Conservation (phyloP, 768 basidiomycete species). For the Leccinellum rugosiceps region DNA sequence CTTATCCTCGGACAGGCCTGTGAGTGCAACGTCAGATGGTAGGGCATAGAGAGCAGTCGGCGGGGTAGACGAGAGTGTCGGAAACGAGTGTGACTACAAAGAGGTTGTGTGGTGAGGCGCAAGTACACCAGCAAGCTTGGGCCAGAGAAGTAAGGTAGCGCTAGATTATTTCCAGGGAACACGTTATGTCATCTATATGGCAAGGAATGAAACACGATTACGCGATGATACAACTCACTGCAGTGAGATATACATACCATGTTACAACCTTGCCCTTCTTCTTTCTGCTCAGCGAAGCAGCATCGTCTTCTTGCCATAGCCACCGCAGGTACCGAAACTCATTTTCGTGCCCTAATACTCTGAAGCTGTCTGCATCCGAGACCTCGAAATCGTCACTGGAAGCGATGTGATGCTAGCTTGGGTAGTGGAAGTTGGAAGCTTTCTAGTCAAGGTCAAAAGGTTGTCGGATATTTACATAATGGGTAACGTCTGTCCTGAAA, state of each 20-base stretch:
- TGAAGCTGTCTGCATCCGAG: constrained; percentile 38
- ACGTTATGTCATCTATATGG: constrained; percentile 52
- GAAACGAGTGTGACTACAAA: constrained; percentile 62
- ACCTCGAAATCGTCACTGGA: constrained; percentile 20
- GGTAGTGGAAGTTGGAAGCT: no score
- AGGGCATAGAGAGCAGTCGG: constrained; percentile 73
- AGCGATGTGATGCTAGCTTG: not conserved
- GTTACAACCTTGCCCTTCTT: constrained; percentile 30
- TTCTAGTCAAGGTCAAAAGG: no score
- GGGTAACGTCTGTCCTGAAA: no score
- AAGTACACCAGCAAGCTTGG: constrained; percentile 78
- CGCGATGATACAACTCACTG: not conserved
- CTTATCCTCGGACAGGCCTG: constrained; percentile 75
- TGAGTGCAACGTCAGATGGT: constrained; percentile 66
- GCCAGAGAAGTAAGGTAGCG: constrained; percentile 89
- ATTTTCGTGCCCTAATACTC: constrained; percentile 47
- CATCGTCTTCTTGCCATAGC: constrained; percentile 56
- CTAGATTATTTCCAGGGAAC: constrained; percentile 84
- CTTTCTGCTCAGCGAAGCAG: constrained; percentile 46
- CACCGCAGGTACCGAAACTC: constrained; percentile 41
- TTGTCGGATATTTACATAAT: no score
- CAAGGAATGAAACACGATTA: not conserved
- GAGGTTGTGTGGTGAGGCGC: constrained; percentile 65
- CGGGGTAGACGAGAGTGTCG: constrained; percentile 69
- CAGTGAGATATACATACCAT: constrained; percentile 32